Evolutionary conservation across 768 basidiomycete genomes (phyloP), one percentile per base, ranked within the genome.

Genomic region (Boletus patriciae): DNA sequence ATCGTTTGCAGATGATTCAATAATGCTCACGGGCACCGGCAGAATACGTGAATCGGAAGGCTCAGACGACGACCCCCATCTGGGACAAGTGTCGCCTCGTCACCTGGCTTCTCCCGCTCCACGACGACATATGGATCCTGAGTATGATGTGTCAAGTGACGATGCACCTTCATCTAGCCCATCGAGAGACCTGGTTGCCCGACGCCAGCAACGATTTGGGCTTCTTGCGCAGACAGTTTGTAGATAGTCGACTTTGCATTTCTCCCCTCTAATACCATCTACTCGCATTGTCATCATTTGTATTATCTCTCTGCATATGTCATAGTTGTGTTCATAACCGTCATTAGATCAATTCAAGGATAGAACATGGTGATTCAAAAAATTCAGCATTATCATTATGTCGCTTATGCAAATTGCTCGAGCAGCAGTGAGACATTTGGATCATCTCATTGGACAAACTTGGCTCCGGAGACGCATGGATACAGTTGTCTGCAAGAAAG

Each of bases 81-180:
- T 82, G 27, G 86, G 86, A 0, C 85, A 87, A 67, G 84, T 88
- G 18, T 88, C 85, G 0, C 86, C 87, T n/a, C 80, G 81, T 57
- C 84, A 84, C 62, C 69, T 89, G 33, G 80, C 83, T 38, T 90
- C 87, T 9, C 86, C 87, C 7, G 78, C 75, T 21, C 70, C 80
- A 41, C 81, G 77, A 36, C 78, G 79, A 40, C 60, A 68, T 21
- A 67, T 72, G 58, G 63, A 51, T 33, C 59, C 55, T 19, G 68
- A 76, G 51, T 68, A 71, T 33, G 77, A 80, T 52, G 70, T 72
- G 1, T 72, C 74, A 5, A 80, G 80, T 63, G 83, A 84, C 62
- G 83, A 83, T 63, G 77, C 76, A 16, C 69, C 62, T 3, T 73
- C 74, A 16, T 71, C 72, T 25, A 84, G 83, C 57, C 83, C 83